Base-by-base conservation (phyloP, 257 asterid species). In the Nicotiana noctiflora region DNA sequence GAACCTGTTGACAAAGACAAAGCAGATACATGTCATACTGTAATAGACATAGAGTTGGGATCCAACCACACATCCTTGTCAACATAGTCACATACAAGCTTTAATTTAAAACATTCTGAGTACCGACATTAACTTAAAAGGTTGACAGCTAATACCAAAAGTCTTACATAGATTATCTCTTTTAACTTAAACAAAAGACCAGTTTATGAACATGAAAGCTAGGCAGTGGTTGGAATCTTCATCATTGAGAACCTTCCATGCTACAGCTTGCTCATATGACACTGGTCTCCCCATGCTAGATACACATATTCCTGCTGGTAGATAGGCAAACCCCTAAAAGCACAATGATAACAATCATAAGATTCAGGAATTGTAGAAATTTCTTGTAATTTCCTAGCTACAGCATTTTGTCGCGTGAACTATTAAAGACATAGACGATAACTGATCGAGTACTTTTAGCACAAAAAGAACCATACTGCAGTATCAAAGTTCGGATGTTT, bases 271-370 rank as follows among this genome's bases (percentile, higher is more conserved):
- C 18, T 92, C 98, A 3, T 95, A 95, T 0, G 99, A 89, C 25
- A 91, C 84, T 7, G 96, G 91, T 78, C 98, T 88, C 2, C 98
- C 98, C 99, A 93, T 95, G 92, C 98, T 93, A 32, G 99, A 95
- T 18, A 90, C 91, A 49, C 97, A 93, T 2, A 93, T 88, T 12
- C 99, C 98, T 0, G 89, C 90, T 1, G 98, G 98, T 80, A 95
- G 84, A 75, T 92, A 90, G 1, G 96, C 92, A 55, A 88, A 95
- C 0, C 99, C 99, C 99, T 93, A 79, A 70, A 62, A 25, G 27
- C 8, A 51, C 51, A 61, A 79, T 15, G 2, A 23, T 7, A 72
- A 72, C 60, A 72, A 72, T 72, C 34, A 61, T 9, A 61, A 61
- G 17, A 1, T 21, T 74, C 34, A 74, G 23, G 51, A 49, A 4